These are phyloP conservation scores for Neurospora sp. DNA, from an alignment of 495 filamentous ascomycete genomes.

Conservation along the genomic window DNA sequence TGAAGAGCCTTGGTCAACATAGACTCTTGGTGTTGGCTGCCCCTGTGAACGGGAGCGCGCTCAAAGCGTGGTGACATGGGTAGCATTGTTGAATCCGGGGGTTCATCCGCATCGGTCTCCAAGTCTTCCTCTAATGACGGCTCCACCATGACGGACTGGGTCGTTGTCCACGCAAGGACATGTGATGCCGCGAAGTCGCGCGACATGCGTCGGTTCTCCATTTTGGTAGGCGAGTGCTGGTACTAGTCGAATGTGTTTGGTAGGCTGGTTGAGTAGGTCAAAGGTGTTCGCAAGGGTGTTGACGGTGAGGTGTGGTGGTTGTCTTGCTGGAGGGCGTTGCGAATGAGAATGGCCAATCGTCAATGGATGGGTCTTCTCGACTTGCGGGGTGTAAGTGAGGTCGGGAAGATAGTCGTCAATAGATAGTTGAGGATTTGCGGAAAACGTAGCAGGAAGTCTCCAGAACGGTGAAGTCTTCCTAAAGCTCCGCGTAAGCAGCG, in stretches of 20 bases:
- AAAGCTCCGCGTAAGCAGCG: constrained; percentile 19
- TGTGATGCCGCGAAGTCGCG: constrained; percentile 31
- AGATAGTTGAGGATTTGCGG: not conserved
- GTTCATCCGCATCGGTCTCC: constrained; percentile 23
- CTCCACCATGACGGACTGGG: constrained; percentile 33
- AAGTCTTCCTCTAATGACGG: constrained; percentile 32
- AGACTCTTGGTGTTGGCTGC: constrained; percentile 52
- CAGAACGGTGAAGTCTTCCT: constrained; percentile 16
- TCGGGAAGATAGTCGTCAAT: constrained; percentile 1
- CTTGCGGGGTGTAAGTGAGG: constrained; percentile 1
- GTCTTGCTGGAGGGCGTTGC: not conserved
- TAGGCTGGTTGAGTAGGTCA: not conserved
- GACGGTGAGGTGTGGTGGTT: not conserved
- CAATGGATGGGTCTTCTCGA: not conserved
- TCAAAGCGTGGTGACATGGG: constrained; percentile 27
- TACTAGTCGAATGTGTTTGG: not conserved
- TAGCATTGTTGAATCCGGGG: constrained; percentile 16
- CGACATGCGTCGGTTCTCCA: constrained; percentile 27
- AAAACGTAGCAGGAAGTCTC: constrained; percentile 8
- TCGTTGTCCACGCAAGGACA: constrained; percentile 30
- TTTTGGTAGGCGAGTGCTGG: constrained; percentile 11
- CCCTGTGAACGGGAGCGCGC: constrained; percentile 31
- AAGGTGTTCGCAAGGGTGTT: not conserved
- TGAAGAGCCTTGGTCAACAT: constrained; percentile 72
- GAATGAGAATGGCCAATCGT: not conserved